Evolutionary conservation across 176 grass and related monocot genomes (phyloP), one percentile per base, ranked within the genome.

Genomic region (Canna indica): DNA sequence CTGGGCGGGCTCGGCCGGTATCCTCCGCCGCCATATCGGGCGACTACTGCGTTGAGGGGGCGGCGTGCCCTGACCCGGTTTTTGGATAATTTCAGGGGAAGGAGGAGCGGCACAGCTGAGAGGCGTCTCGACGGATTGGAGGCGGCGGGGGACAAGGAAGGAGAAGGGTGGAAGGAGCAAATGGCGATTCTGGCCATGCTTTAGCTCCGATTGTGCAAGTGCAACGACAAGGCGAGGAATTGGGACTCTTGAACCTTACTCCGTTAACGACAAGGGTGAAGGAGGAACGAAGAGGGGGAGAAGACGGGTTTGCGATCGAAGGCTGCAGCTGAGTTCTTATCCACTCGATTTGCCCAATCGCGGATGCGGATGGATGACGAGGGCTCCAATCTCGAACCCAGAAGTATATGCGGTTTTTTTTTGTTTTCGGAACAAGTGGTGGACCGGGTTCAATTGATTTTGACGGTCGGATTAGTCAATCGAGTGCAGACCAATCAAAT

Each of bases 101-200:
- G 30, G 29, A 68, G 26, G 18, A 68, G 27, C 3, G 18, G 20
- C 31, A 71, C 45, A 1, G 30, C 18, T 34, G 54, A 34, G 60
- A 70, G 65, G 30, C 18, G 31, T 20, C 24, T 30, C 24, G 70
- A 59, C 8, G 83, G 57, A 9, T 54, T 29, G 32, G 72, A 31
- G n/a, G 58, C 8, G 64, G 47, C 5, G 56, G 67, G 46, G 38
- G 36, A 67, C 35, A 72, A 64, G 24, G 72, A 15, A 31, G 78
- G 59, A 22, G 56, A 61, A 34, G 67, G 73, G 26, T 76, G 76
- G 73, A 71, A 68, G 41, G 66, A 63, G 36, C 76, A 77, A 68
- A 66, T 38, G 59, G 77, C 68, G 33, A 80, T 52, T 59, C 78
- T 76, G 32, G 83, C 73, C 83, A 85, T 85, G 65, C 42, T 35